phyloP scores from a whole-genome alignment of 1,284 basidiomycete species.

The Sphagnurus paluster region DNA sequence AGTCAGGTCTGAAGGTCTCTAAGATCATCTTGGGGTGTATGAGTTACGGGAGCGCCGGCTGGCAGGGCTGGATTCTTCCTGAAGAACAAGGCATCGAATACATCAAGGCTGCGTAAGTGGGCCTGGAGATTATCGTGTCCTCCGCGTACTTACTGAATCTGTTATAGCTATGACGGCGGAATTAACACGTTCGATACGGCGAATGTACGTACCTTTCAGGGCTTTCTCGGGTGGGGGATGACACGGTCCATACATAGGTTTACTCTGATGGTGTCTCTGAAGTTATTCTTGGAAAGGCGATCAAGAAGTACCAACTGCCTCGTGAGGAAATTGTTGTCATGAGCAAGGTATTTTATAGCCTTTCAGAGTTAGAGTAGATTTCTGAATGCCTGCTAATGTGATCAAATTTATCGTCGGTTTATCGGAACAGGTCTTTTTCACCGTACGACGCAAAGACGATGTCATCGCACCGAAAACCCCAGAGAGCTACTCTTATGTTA shows the following conservation, averaged over 20 bases:
- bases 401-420: too few relatives aligned
- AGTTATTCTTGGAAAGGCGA: conserved; percentile 74
- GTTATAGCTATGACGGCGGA: conserved; percentile 5
- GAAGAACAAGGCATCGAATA: conserved; percentile 60
- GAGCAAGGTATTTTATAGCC: too few relatives aligned
- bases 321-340: conserved; percentile 77
- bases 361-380: too few relatives aligned
- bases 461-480: conserved; percentile 23
- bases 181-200: conserved; percentile 74
- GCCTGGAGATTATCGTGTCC: not conserved
- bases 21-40: conserved; percentile 46
- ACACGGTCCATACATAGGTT: conserved; percentile 33
- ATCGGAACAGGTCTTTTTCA: conserved; percentile 33
- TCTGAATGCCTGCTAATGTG: too few relatives aligned
- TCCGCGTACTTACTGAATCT: too few relatives aligned
- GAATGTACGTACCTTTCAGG: conserved; percentile 34
- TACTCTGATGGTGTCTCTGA: conserved; percentile 78
- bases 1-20: conserved; percentile 52
- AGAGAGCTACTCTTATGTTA: conserved; percentile 55
- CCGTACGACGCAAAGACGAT: conserved; percentile 29
- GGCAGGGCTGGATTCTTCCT: conserved; percentile 55
- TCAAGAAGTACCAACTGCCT: conserved; percentile 69
- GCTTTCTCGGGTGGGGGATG: not conserved
- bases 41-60: conserved; percentile 49
- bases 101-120: conserved; percentile 33